Conservation (phyloP, 1,284 basidiomycete species). For the Anthracocystis panici-leucophaei region DNA sequence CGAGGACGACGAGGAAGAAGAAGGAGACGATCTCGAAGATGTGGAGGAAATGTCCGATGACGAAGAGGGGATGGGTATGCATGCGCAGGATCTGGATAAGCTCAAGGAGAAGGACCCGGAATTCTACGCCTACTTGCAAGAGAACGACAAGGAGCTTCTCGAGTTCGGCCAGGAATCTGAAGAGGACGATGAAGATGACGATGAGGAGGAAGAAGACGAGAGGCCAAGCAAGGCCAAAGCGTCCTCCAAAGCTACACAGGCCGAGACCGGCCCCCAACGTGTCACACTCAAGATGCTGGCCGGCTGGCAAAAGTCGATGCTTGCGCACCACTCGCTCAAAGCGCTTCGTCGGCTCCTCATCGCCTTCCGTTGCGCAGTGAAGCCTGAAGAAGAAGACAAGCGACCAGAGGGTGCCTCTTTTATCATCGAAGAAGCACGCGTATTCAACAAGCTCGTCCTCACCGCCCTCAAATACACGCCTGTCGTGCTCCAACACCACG, state of each 20-base stretch:
- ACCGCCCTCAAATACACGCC: slow-evolving; percentile 92
- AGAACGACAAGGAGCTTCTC: slow-evolving; percentile 90
- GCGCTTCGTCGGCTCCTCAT: slow-evolving; percentile 84
- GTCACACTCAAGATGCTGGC: slow-evolving; percentile 82
- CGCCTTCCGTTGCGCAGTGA: slow-evolving; percentile 67
- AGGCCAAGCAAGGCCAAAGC: slow-evolving; percentile 26
- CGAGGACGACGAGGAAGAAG: slow-evolving; percentile 45
- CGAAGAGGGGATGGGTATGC: slow-evolving; percentile 69
- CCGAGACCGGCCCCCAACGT: slow-evolving; percentile 56
- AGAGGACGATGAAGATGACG: slow-evolving; percentile 63
- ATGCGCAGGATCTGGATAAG: slow-evolving; percentile 85
- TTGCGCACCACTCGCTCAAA: slow-evolving; percentile 87
- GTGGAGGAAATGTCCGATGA: slow-evolving; percentile 62
- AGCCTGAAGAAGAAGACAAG: slow-evolving; percentile 55
- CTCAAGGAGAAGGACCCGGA: slow-evolving; percentile 96
- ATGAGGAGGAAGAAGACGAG: slow-evolving; percentile 54
- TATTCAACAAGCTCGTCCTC: slow-evolving; percentile 88
- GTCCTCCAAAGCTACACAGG: slow-evolving; percentile 27
- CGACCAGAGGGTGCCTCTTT: slow-evolving; percentile 51
- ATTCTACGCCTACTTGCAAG: slow-evolving; percentile 97
- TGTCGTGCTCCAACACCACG: slow-evolving; percentile 85
- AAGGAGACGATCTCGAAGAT: slow-evolving; percentile 55
- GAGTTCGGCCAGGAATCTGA: slow-evolving; percentile 76
- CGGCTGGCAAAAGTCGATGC: slow-evolving; percentile 89
- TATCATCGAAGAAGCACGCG: slow-evolving; percentile 64